Base-by-base conservation (phyloP, 345 rosid genomes). In the Laguncularia racemosa region DNA sequence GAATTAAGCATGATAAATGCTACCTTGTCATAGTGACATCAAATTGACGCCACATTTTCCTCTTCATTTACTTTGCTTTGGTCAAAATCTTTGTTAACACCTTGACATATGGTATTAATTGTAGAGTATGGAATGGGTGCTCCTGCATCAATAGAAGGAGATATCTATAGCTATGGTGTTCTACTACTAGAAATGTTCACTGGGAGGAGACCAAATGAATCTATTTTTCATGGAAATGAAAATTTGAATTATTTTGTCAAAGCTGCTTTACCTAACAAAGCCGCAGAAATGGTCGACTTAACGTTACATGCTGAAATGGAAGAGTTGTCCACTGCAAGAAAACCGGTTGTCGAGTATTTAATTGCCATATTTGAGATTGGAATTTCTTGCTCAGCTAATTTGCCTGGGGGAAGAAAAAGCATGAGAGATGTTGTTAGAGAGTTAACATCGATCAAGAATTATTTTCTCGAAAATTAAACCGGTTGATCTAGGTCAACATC, bases 91-190 rank as follows among this genome's bases (percentile, higher is more conserved):
- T 33, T 33, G 10, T 8, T 8, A 33, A 33, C 2, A 33, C 6
- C 9, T 2, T 33, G 40, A 33, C 10, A 19, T 52, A 20, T 13
- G 14, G 12, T 19, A 1, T 19, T 19, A 14, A 19, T 0, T 46
- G 53, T 40, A 68, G 72, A 57, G 48, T 61, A 68, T 56, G 72
- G 58, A 16, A 61, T 56, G 67, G 72, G 63, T 45, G 23, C 48
- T 13, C 3, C 33, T 14, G 50, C 50, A 6, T 68, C 55, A 16
- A 50, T 38, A 33, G 12, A 44, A 18, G 67, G 72, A 1, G 67
- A 61, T n/a, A 16, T 56, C 19, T 68, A 68, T 13, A 57, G 63
- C 17, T 56, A 13, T 59, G 69, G 72, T 1, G 56, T 72, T 4
- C 55, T 72, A 1, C 52, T 72, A 58, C 13, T 67, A 14, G 66